Evolutionary conservation across 768 basidiomycete genomes (phyloP).

Genomic region (Paxillus involutus): DNA sequence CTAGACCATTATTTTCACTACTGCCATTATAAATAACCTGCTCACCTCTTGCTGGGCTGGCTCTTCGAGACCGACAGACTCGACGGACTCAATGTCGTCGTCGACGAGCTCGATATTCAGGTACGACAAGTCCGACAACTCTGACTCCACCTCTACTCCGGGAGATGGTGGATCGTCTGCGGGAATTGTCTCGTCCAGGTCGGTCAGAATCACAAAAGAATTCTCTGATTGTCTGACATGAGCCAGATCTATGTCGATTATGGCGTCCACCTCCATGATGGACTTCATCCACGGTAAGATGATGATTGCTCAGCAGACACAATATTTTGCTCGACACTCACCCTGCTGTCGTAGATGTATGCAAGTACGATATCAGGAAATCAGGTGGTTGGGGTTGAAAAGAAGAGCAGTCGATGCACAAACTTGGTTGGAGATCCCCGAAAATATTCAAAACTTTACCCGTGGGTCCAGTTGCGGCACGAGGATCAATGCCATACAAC

Average conservation of each 20-base stretch:
- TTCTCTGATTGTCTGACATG: slow-evolving; percentile 8
- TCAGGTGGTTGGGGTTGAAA: neutral
- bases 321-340: neutral
- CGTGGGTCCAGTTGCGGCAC: slow-evolving; percentile 18
- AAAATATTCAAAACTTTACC: neutral
- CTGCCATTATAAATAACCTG: neutral
- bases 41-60: slow-evolving; percentile 15
- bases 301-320: neutral
- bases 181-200: slow-evolving; percentile 3
- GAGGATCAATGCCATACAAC: neutral
- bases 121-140: slow-evolving; percentile 20
- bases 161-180: neutral
- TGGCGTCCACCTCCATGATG: slow-evolving; percentile 13
- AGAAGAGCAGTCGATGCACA: neutral
- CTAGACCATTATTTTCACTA: neutral
- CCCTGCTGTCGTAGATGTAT: neutral
- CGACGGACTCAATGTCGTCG: slow-evolving; percentile 11
- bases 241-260: slow-evolving; percentile 6
- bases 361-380: neutral
- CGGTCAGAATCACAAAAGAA: slow-evolving; percentile 6
- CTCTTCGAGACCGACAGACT: slow-evolving; percentile 15
- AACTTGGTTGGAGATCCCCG: neutral
- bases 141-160: slow-evolving; percentile 14
- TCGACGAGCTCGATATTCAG: slow-evolving; percentile 15
- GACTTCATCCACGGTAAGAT: slow-evolving; percentile 10